Evolutionary conservation across 2,329 filamentous ascomycete species (phyloP).

Genomic region (Phaeosphaeriaceae sp.): DNA sequence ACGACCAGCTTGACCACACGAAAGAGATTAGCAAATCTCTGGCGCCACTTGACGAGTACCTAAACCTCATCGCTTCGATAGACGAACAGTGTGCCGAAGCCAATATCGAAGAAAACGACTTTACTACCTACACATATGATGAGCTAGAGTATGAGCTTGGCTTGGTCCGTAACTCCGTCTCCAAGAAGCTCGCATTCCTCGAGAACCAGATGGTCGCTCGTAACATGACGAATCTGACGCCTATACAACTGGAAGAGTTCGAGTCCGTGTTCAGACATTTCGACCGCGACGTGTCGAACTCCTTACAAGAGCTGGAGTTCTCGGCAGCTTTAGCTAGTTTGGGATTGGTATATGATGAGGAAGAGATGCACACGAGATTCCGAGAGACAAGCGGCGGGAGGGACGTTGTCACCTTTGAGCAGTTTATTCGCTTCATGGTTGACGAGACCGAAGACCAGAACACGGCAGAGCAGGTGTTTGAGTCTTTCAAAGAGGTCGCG

Average conservation of each 20-base stretch:
- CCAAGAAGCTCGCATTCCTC: constrained; percentile 94
- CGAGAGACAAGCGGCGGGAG: constrained; percentile 80
- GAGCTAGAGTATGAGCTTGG: constrained; percentile 93
- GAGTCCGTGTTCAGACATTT: constrained; percentile 98
- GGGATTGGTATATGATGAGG: constrained; percentile 93
- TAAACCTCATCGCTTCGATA: constrained; percentile 84
- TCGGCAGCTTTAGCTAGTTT: constrained; percentile 94
- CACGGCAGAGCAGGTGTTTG: constrained; percentile 96
- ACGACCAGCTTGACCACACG: constrained; percentile 91
- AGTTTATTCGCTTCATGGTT: constrained; percentile 99
- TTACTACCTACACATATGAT: constrained; percentile 98
- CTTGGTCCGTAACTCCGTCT: constrained; percentile 87
- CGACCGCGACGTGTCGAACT: constrained; percentile 90
- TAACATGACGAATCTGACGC: constrained; percentile 98
- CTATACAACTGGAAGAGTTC: constrained; percentile 97
- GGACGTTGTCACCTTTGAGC: constrained; percentile 91
- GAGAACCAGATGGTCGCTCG: constrained; percentile 98
- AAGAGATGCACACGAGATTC: constrained; percentile 98
- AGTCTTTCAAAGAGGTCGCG: constrained; percentile 95
- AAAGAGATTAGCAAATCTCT: constrained; percentile 84
- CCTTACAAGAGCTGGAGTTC: constrained; percentile 91
- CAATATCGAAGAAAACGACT: constrained; percentile 99
- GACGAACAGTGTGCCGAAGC: constrained; percentile 92
- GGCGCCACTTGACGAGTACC: constrained; percentile 86
- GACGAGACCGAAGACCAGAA: constrained; percentile 99